phyloP scores from a whole-genome alignment of 257 asterid species.

The Solanum okadae region DNA sequence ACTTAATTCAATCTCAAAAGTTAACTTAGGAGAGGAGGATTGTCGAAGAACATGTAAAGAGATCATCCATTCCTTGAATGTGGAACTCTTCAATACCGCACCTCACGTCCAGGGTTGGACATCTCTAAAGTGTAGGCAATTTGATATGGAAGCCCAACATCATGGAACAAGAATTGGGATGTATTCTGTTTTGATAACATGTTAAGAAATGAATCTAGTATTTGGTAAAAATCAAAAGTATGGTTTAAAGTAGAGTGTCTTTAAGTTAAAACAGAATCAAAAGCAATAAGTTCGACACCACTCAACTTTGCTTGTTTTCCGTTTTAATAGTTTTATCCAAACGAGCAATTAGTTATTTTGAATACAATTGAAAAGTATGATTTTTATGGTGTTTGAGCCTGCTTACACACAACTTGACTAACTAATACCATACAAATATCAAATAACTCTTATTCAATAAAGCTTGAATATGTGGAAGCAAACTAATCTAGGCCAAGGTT shows the following conservation, averaged over 20 bases:
- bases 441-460: neutral
- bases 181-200: neutral
- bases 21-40: neutral
- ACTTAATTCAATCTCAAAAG: neutral
- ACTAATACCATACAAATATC: rapidly evolving
- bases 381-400: neutral
- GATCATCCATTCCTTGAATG: neutral
- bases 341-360: neutral
- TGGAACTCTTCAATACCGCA: neutral
- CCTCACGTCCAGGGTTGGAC: neutral
- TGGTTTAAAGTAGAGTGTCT: neutral
- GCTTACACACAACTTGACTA: neutral
- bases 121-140: neutral
- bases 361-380: neutral
- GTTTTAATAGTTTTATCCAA: neutral
- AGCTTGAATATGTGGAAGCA: neutral
- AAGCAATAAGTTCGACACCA: neutral
- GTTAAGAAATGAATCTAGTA: neutral
- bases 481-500: neutral
- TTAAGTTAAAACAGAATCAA: neutral
- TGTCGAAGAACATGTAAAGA: neutral
- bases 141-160: neutral
- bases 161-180: neutral
- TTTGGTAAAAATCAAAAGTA: neutral
- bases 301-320: neutral